A percentile compares a stretch with the other conserved stretches of the same genome.
Conservation (phyloP, 176 grass and related monocot genomes). For the Tillandsia fasciculata region DNA sequence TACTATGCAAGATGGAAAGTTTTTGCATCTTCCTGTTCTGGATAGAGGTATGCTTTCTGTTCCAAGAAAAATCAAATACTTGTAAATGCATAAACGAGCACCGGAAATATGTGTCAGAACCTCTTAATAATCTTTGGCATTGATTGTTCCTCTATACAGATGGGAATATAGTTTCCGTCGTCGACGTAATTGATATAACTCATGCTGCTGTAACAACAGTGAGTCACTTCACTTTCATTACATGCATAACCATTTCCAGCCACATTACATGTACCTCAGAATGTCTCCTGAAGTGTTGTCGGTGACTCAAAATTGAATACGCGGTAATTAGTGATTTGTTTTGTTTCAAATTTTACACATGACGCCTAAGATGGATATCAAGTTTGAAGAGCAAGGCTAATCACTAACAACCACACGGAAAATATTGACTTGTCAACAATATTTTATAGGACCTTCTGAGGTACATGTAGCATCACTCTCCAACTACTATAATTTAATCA, state of each 20-base stretch:
- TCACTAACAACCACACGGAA: too few species aligned
- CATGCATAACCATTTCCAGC: background rate
- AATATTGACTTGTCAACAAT: too few species aligned
- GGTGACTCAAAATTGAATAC: background rate
- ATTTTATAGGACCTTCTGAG: too few species aligned
- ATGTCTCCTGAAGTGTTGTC: background rate
- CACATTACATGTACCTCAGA: background rate
- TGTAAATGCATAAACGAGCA: background rate
- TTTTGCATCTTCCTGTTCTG: conserved; percentile 67
- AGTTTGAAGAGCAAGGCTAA: too few species aligned
- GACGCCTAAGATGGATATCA: too few species aligned
- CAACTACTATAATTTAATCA: background rate
- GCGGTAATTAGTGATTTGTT: too few species aligned
- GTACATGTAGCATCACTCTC: too few species aligned
- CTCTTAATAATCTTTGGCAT: background rate
- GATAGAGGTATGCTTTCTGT: conserved; percentile 27
- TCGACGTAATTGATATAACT: conserved; percentile 63
- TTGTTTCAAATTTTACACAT: too few species aligned
- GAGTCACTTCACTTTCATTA: conserved; percentile 8
- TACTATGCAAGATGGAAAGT: conserved; percentile 68
- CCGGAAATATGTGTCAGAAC: background rate
- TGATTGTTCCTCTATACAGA: conserved; percentile 22
- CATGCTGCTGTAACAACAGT: conserved; percentile 48
- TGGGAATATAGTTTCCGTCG: conserved; percentile 48
- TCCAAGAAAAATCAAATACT: background rate